Percentiles rank a stretch among this genome's conserved stretches.
Conservation (phyloP, 768 basidiomycete genomes). For the Mycena latifolia region DNA sequence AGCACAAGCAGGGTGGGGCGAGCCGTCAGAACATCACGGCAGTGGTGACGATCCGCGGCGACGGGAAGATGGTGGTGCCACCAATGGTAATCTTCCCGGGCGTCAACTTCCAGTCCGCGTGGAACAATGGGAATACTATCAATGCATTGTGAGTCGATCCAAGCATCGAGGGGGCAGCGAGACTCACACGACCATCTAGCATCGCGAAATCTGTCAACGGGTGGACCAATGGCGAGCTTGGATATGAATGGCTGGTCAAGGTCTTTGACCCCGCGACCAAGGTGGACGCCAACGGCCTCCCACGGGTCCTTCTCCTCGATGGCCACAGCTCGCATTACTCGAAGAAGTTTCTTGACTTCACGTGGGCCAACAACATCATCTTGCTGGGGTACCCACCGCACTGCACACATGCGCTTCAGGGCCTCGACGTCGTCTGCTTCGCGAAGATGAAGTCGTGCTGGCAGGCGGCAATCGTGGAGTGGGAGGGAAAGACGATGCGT, state of each 20-base stretch:
- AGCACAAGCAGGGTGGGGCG: conserved; percentile 48
- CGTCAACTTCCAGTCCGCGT: conserved; percentile 45
- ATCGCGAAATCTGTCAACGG: conserved; percentile 44
- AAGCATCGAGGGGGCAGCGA: no score
- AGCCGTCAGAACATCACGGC: conserved; percentile 51
- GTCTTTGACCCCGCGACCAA: conserved; percentile 50
- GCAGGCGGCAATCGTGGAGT: conserved; percentile 40
- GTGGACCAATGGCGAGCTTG: conserved; percentile 43
- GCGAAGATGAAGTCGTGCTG: conserved; percentile 50
- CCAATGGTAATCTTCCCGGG: conserved; percentile 55
- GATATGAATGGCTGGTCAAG: neutral
- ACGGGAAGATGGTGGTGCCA: conserved; percentile 53
- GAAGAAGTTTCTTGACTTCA: conserved; percentile 3
- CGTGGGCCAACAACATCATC: conserved; percentile 21
- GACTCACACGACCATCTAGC: conserved; percentile 34
- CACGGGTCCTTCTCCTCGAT: conserved; percentile 52
- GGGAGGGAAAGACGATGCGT: conserved; percentile 37
- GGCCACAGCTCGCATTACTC: conserved; percentile 42
- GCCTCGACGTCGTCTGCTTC: conserved; percentile 60
- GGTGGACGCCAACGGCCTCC: conserved; percentile 48
- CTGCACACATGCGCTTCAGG: conserved; percentile 54
- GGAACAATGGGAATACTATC: no score
- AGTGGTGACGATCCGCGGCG: no score
- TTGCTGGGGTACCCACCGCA: no score
- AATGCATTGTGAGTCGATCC: no score